Base-by-base conservation (phyloP, 768 basidiomycete species). In the Omphalotus guepiniiformis region DNA sequence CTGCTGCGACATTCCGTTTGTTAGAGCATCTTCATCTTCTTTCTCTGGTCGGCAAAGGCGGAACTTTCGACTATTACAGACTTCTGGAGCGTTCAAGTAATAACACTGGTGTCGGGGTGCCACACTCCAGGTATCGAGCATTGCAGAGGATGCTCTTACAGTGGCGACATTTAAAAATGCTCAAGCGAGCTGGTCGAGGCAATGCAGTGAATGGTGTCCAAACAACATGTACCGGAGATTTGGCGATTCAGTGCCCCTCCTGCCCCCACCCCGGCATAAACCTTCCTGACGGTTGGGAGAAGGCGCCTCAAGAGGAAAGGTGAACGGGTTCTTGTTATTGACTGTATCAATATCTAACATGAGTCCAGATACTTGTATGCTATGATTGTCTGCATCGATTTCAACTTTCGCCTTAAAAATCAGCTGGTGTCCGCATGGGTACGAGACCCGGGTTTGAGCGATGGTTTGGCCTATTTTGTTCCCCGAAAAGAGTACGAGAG, bases 41-140 rank as follows among this genome's bases (percentile, higher is more conserved):
- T 0, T 56, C 58, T 7, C 65, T 65, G 32, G 56, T 56, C 37
- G 63, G 58, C 1, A 65, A 68, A 45, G 28, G 52, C 1, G 59
- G 61, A 0, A 51, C 51, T 2, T 65, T 55, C 37, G 59, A 66
- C 35, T 64, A 59, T 30, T 63, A 63, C 35, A 42, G 56, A 16
- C 38, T 58, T 0, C 53, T 68, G 1, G 40, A 46, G 2, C 45
- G 60, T 4, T 39, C 61, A 3, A 60, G 56, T 1, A 50, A 63
- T 25, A 66, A 66, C 41, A 57, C 53, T 2, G 63, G 62, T 4
- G 28, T 53, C 1, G 35, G 38, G 1, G 9, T 34, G 7, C 48
- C 54, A 12, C 42, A 53, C 16, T 46, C 34, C 47, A 51, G 55
- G 4, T 64, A 63, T 39, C 41, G 37, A 9, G 25, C 47, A 1